Evolutionary conservation across 352 stramenopile species (phyloP).

Genomic region (Aphanomyces invadans): DNA sequence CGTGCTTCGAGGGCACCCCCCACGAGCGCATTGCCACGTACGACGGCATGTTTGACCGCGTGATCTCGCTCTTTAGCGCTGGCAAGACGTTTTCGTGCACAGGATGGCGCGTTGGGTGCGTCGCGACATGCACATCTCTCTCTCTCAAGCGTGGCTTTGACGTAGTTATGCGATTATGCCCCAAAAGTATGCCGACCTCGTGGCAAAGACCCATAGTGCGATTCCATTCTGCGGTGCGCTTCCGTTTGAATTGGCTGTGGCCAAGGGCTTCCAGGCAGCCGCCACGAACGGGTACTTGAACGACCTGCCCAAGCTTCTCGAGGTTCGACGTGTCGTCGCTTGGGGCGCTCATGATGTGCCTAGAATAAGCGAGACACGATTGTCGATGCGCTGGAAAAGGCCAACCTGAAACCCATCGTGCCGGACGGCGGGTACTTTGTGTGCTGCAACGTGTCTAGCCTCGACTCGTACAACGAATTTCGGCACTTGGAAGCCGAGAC

Average conservation of each 20-base stretch:
- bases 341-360: not conserved
- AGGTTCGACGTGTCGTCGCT: slow-evolving; percentile 27
- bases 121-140: slow-evolving; percentile 42
- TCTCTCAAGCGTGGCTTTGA: not conserved
- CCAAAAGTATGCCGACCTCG: slow-evolving; percentile 41
- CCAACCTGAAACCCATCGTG: slow-evolving; percentile 85
- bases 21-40: slow-evolving; percentile 74
- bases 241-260: slow-evolving; percentile 90
- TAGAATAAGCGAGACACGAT: slow-evolving; percentile 83
- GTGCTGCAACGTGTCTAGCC: slow-evolving; percentile 66
- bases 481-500: slow-evolving; percentile 40
- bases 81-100: slow-evolving; percentile 91
- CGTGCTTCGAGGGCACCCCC: slow-evolving; percentile 77
- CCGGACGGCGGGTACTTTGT: slow-evolving; percentile 95
- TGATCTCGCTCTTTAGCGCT: slow-evolving; percentile 84
- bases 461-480: slow-evolving; percentile 71
- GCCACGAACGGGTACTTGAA: slow-evolving; percentile 85
- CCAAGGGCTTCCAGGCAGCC: slow-evolving; percentile 76
- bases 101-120: slow-evolving; percentile 91
- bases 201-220: slow-evolving; percentile 73
- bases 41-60: slow-evolving; percentile 78
- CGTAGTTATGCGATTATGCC: slow-evolving; percentile 55
- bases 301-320: slow-evolving; percentile 49
- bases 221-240: slow-evolving; percentile 93
- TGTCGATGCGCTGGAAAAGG: slow-evolving; percentile 61